These are phyloP conservation scores for Aureobasidium sp. DNA, from an alignment of 2,329 filamentous ascomycete genomes.

Conservation along the genomic window DNA sequence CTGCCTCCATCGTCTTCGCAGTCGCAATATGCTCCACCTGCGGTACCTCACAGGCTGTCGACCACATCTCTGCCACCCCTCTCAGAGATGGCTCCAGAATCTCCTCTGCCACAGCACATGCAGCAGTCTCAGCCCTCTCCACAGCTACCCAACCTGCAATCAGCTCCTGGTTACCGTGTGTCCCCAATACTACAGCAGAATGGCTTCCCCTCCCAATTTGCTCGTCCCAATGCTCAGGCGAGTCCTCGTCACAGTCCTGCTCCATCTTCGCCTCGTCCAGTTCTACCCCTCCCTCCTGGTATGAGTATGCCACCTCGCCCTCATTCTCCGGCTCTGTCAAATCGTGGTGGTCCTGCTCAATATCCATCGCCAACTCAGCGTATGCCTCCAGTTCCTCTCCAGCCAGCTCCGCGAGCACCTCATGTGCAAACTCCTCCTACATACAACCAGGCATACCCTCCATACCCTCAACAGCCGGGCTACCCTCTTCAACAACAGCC, in stretches of 20 bases:
- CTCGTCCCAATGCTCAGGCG: conserved; percentile 16
- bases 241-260: conserved; percentile 26
- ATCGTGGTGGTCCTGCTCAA: conserved; percentile 22
- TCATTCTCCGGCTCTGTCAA: conserved; percentile 19
- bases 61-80: conserved; percentile 28
- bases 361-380: conserved; percentile 26
- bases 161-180: conserved; percentile 27
- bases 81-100: conserved; percentile 30
- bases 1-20: conserved; percentile 21
- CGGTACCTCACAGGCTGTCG: background rate
- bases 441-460: conserved; percentile 27
- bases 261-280: conserved; percentile 30
- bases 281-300: conserved; percentile 31
- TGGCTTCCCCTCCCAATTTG: conserved; percentile 30
- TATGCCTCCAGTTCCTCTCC: conserved; percentile 19
- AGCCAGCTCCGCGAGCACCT: conserved; percentile 20
- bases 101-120: conserved; percentile 24
- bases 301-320: conserved; percentile 25
- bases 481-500: background rate
- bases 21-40: background rate
- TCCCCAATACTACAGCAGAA: conserved; percentile 31
- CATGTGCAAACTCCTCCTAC: conserved; percentile 26
- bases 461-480: conserved; percentile 15
- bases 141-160: conserved; percentile 22
- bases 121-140: conserved; percentile 18